These are phyloP conservation scores for Dujonia santamariae DNA, from an alignment of 1,139 yeast species.

Conservation along the genomic window DNA sequence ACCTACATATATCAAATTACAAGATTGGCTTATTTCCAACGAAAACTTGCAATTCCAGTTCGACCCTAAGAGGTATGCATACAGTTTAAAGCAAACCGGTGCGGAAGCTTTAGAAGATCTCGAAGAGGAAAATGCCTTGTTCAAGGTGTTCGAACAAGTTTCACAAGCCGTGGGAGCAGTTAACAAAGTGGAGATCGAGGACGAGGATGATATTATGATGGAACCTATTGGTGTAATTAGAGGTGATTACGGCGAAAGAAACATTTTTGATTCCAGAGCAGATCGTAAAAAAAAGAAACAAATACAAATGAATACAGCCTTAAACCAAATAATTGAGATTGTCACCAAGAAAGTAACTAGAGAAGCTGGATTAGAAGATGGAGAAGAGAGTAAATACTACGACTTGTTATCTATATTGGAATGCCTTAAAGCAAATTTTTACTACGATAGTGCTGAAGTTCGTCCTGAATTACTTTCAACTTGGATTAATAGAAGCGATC, in stretches of 20 bases:
- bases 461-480: constrained; percentile 46
- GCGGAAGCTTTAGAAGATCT: constrained; percentile 17
- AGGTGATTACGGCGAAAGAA: constrained; percentile 3
- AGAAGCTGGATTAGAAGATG: constrained; percentile 15
- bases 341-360: constrained; percentile 18
- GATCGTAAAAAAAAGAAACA: constrained; percentile 11
- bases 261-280: constrained; percentile 17
- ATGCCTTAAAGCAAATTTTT: constrained; percentile 54
- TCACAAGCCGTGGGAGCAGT: constrained; percentile 19
- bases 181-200: constrained; percentile 23
- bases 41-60: constrained; percentile 30
- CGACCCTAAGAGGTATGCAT: constrained; percentile 23
- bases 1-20: constrained; percentile 21
- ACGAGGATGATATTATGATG: background rate
- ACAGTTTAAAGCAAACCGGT: constrained; percentile 18
- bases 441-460: constrained; percentile 37
- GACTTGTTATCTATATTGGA: constrained; percentile 47
- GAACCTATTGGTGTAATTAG: constrained; percentile 34
- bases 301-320: constrained; percentile 24
- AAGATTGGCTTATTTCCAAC: constrained; percentile 36
- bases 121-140: constrained; percentile 29
- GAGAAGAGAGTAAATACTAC: constrained; percentile 15
- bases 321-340: constrained; percentile 22
- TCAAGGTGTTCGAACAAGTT: constrained; percentile 32
- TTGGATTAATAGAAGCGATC: constrained; percentile 70